Evolutionary conservation across 176 grass and related monocot genomes (phyloP).

Genomic region (Lolium rigidum): DNA sequence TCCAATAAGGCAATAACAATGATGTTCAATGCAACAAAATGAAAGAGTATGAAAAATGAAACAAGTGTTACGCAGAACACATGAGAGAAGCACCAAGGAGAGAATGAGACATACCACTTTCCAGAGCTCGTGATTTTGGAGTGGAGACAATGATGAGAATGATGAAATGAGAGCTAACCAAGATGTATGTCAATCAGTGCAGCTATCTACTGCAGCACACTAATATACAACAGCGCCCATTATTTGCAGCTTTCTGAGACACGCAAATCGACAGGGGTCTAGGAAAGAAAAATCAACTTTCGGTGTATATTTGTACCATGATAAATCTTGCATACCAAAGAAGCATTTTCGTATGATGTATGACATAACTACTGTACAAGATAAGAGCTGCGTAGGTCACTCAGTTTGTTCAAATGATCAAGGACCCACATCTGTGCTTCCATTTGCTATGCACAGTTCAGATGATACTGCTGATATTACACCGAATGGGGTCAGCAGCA

Average conservation of each 20-base stretch:
- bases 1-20: slow-evolving; percentile 21
- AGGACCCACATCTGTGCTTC: slow-evolving; percentile 48
- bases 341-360: slow-evolving; percentile 18
- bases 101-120: slow-evolving; percentile 24
- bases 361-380: slow-evolving; percentile 22
- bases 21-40: not conserved
- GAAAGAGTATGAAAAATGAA: slow-evolving; percentile 15
- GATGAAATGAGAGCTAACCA: slow-evolving; percentile 16
- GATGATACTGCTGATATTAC: slow-evolving; percentile 49
- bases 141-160: slow-evolving; percentile 7
- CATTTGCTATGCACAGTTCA: slow-evolving; percentile 47
- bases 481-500: slow-evolving; percentile 48
- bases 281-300: slow-evolving; percentile 38
- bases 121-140: slow-evolving; percentile 7
- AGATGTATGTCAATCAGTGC: not conserved
- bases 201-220: slow-evolving; percentile 32
- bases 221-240: not conserved
- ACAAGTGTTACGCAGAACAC: not conserved
- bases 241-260: slow-evolving; percentile 9
- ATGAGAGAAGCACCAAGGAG: slow-evolving; percentile 23
- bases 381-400: slow-evolving; percentile 27
- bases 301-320: slow-evolving; percentile 19
- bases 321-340: slow-evolving; percentile 7
- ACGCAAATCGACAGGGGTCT: not conserved
- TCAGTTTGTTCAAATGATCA: slow-evolving; percentile 19